Conservation (phyloP, 2,329 filamentous ascomycete species). For the Aspergillus felis region DNA sequence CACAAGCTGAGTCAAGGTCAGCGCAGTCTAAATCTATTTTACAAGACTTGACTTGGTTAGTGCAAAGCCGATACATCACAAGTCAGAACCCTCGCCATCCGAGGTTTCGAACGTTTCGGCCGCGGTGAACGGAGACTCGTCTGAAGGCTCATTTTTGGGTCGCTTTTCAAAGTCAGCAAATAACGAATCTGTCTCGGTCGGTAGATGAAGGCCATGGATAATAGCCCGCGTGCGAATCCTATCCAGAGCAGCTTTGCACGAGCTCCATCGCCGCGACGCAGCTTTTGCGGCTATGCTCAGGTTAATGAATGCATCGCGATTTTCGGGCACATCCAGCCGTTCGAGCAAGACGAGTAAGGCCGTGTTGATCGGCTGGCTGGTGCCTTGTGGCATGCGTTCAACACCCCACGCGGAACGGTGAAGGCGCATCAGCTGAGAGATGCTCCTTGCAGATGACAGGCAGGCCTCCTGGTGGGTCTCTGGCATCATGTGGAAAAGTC, state of each 20-base stretch:
- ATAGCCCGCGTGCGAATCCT: constrained; percentile 18
- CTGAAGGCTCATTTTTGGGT: background rate
- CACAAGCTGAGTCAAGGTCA: background rate
- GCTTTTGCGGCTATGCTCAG: constrained; percentile 21
- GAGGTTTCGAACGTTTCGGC: background rate
- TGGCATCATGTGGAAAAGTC: constrained; percentile 1
- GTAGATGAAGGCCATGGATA: constrained; percentile 15
- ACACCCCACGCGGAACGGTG: constrained; percentile 27
- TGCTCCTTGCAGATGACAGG: constrained; percentile 22
- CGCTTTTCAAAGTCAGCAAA: constrained; percentile 19
- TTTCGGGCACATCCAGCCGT: constrained; percentile 16
- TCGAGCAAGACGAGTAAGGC: constrained; percentile 27
- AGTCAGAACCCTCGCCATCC: background rate
- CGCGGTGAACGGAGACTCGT: background rate
- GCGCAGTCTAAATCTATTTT: background rate
- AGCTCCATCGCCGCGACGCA: constrained; percentile 21
- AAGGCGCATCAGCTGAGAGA: constrained; percentile 23
- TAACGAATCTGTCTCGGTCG: constrained; percentile 18
- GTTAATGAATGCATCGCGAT: constrained; percentile 22
- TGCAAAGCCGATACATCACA: too few relatives aligned
- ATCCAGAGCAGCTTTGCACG: constrained; percentile 3
- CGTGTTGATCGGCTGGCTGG: constrained; percentile 27
- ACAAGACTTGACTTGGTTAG: background rate
- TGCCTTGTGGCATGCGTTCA: constrained; percentile 29
- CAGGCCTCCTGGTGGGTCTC: constrained; percentile 11